Percentiles rank a stretch among this genome's conserved stretches.
Conservation (phyloP, 1,284 basidiomycete genomes). For the Apiotrichum akiyoshidainum region DNA sequence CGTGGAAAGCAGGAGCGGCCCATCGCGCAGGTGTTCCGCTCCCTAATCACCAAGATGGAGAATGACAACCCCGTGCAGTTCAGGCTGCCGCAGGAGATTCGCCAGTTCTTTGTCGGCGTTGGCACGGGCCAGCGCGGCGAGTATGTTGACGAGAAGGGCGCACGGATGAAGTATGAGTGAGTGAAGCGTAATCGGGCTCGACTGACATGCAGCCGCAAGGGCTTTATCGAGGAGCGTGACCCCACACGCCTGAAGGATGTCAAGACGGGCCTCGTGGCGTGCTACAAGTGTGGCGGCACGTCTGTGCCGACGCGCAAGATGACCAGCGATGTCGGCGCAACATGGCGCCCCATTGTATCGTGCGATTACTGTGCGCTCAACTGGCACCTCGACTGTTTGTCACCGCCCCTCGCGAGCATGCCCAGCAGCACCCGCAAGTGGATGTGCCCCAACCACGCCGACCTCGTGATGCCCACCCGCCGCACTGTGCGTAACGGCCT, state of each 20-base stretch:
- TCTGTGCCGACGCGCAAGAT: conserved; percentile 53
- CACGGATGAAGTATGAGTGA: conserved; percentile 68
- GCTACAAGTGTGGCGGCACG: conserved; percentile 82
- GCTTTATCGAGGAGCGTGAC: conserved; percentile 86
- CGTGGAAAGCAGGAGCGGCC: conserved; percentile 26
- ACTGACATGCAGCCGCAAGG: conserved; percentile 66
- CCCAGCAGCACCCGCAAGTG: conserved; percentile 86
- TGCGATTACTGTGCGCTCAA: conserved; percentile 94
- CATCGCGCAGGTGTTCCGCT: conserved; percentile 34
- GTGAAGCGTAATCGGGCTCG: conserved; percentile 10
- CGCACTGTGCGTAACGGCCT: conserved; percentile 69
- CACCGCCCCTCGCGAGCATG: conserved; percentile 81
- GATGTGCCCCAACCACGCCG: conserved; percentile 98
- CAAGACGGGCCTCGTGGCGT: conserved; percentile 75
- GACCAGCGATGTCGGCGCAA: conserved; percentile 39
- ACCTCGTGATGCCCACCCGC: conserved; percentile 70
- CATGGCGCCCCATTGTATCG: conserved; percentile 65
- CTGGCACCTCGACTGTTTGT: conserved; percentile 96
- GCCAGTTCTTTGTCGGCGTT: conserved; percentile 77
- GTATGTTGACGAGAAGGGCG: conserved; percentile 74
- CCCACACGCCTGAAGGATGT: conserved; percentile 80
- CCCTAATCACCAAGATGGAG: conserved; percentile 36
- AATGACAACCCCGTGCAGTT: conserved; percentile 63
- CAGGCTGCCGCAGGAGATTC: conserved; percentile 79
- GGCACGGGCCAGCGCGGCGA: conserved; percentile 67